Base-by-base conservation (phyloP, 306 rosid genomes). In the Cicer cuneatum region DNA sequence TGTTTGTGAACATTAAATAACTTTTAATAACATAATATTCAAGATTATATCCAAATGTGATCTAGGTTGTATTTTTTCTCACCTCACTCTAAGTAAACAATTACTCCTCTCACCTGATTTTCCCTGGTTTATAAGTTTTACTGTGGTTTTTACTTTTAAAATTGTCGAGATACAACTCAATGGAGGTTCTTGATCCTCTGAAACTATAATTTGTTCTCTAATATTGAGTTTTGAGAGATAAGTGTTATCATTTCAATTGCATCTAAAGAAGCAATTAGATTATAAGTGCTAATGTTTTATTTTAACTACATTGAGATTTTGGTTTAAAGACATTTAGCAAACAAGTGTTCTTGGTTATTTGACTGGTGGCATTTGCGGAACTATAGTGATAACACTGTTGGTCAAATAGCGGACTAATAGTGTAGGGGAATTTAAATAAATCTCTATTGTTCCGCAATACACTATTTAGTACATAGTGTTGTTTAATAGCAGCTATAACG, bases 291-390 rank as follows among this genome's bases (percentile, higher is more conserved):
- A 0, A 38, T 8, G 6, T 58, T 48, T 43, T n/a, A 39, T 80
- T 70, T 63, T 41, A 18, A 59, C 5, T 14, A 6, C 21, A 14
- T 58, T n/a, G 38, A 21, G 59, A 43, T 68, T 52, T 67, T 63
- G 19, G 46, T 59, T 48, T 49, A 41, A 11, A 59, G 24, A 56
- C 5, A 65, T 51, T 57, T 49, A 47, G 33, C 18, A 46, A 40
- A 56, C 45, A 19, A 33, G 56, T 72, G 15, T n/a, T 66, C 64
- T 71, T 41, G 75, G 24, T 48, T 66, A 53, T 47, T 41, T 18
- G 39, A 59, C 59, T 60, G 14, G 24, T 67, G 42, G 51, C 43
- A 39, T 45, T 8, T 24, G 11, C 4, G 6, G 46, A 72, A 66
- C 48, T 29, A 29, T 3, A 3, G 35, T 29, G 35, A 29, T 29